Evolutionary conservation across 768 basidiomycete genomes (phyloP), one percentile per base, ranked within the genome.

Genomic region (Suillus occidentalis): DNA sequence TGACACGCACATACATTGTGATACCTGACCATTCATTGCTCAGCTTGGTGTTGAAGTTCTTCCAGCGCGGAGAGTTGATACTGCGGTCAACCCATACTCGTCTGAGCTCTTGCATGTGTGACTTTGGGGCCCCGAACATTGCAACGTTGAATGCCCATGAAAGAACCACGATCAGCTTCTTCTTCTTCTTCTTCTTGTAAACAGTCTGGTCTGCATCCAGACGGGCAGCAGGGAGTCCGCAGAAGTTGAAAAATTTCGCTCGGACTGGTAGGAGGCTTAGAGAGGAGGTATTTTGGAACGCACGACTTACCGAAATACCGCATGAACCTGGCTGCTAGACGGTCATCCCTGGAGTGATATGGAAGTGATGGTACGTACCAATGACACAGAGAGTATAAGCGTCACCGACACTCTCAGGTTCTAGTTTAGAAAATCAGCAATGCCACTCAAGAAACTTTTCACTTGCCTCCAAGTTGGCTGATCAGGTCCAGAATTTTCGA

Each of bases 171-270:
- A 71, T 59, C 12, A 67, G 59, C 8, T 52, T 36, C 36, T 6
- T 56, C 45, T 3, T 50, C 53, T n/a, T 64, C 63, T 18, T 57
- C 36, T 52, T 57, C 5, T 62, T 67, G 36, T 72, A 71, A 20
- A 86, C 75, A 16, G 81, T 83, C 64, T 80, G 78, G 63, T 81
- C 75, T 1, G 80, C 77, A 50, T 79, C 72, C 18, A 87, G 73
- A 7, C 85, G 83, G 4, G 82, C 83, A 49, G 70, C 70, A 3
- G 77, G 74, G 68, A 85, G 81, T 3, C 85, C 84, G 66, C 83
- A 75, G 59, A 80, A 82, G 69, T 85, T 79, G 37, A 79, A 68
- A 56, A 84, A 85, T 39, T 78, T 71, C 16, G 68, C 65, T 74
- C 69, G 79, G 8, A 65, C 72, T 72, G 47, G 18, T 60, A 60